Evolutionary conservation across 495 filamentous ascomycete species (phyloP).

Genomic region (Penicillium verhagenii): DNA sequence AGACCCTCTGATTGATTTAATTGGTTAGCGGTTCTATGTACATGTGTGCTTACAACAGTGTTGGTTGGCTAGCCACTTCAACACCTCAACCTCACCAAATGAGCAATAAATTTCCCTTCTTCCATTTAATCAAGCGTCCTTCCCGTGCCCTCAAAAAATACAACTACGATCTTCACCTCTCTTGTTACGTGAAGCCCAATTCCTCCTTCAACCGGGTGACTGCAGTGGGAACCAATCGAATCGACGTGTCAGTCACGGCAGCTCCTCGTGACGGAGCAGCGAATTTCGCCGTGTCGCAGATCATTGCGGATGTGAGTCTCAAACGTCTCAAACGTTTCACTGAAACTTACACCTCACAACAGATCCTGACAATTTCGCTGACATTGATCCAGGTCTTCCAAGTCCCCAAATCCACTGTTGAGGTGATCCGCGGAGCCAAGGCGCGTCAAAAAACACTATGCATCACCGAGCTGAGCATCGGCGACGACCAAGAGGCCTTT

Average conservation of each 20-base stretch:
- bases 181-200: constrained; percentile 66
- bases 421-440: constrained; percentile 62
- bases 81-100: constrained; percentile 1
- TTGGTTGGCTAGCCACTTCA: not conserved
- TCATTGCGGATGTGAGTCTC: constrained; percentile 60
- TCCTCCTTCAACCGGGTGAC: constrained; percentile 56
- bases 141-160: not conserved
- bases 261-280: constrained; percentile 64
- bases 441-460: constrained; percentile 59
- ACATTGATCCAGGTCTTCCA: constrained; percentile 45
- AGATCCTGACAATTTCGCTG: not conserved
- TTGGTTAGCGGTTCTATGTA: no score
- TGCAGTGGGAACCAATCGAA: constrained; percentile 48
- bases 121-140: constrained; percentile 26
- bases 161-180: constrained; percentile 38
- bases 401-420: constrained; percentile 61
- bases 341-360: no score
- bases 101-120: constrained; percentile 10
- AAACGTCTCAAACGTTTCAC: no score
- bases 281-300: constrained; percentile 61
- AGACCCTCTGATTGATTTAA: no score
- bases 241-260: constrained; percentile 63
- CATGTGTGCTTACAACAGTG: no score
- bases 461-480: constrained; percentile 31
- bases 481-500: constrained; percentile 25